Evolutionary conservation across 441 rosid genomes (phyloP).

Genomic region (Pelargonium citronellum): DNA sequence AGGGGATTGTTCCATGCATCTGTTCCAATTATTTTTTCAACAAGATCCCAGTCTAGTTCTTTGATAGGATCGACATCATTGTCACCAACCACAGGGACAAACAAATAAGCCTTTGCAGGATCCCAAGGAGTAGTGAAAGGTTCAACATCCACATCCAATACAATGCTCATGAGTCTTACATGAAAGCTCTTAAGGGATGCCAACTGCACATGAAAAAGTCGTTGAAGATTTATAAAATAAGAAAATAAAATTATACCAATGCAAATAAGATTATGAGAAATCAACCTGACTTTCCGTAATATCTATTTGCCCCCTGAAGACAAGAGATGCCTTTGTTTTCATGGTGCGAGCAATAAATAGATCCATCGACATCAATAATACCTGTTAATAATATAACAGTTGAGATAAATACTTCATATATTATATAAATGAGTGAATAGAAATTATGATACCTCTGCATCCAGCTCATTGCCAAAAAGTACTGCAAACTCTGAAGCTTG

Average conservation of each 20-base stretch:
- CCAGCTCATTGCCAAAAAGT: constrained; percentile 98
- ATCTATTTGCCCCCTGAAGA: constrained; percentile 65
- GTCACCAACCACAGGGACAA: constrained; percentile 86
- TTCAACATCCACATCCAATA: constrained; percentile 98
- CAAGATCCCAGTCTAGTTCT: constrained; percentile 84
- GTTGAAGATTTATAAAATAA: constrained; percentile 9
- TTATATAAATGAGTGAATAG: constrained; percentile 13
- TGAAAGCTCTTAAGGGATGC: constrained; percentile 89
- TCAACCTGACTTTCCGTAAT: constrained; percentile 79
- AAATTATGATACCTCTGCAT: constrained; percentile 81
- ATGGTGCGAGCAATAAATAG: constrained; percentile 99
- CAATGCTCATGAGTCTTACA: constrained; percentile 98
- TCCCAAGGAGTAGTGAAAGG: constrained; percentile 99
- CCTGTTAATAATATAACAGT: constrained; percentile 40
- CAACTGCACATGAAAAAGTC: constrained; percentile 55
- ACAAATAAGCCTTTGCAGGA: constrained; percentile 96
- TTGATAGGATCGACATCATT: constrained; percentile 55
- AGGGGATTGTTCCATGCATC: constrained; percentile 93
- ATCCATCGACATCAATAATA: constrained; percentile 99
- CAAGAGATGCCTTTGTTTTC: constrained; percentile 95
- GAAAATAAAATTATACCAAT: constrained; percentile 9
- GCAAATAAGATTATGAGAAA: constrained; percentile 16
- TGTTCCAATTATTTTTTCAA: constrained; percentile 51
- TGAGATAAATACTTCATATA: constrained; percentile 11
- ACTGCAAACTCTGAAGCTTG: constrained; percentile 90